Conservation (phyloP, 352 stramenopile genomes). For the Thraustotheca clavata region DNA sequence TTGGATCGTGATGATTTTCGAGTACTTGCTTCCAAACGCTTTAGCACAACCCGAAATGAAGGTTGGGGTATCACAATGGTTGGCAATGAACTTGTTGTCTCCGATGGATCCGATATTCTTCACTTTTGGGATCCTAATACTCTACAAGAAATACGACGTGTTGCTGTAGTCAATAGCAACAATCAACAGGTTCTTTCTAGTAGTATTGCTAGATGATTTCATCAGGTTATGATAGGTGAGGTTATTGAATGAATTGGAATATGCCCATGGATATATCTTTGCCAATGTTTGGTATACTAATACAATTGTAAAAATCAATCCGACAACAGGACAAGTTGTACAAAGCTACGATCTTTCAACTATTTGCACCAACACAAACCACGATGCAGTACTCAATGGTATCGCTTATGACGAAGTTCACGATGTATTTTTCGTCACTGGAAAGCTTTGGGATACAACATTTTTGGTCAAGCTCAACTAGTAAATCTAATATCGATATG, state of each 20-base stretch:
- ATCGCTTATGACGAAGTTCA: constrained; percentile 88
- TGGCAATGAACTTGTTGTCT: constrained; percentile 70
- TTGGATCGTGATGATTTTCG: constrained; percentile 49
- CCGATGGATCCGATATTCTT: constrained; percentile 83
- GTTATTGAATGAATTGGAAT: constrained; percentile 93
- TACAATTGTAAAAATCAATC: constrained; percentile 90
- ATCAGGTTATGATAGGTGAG: constrained; percentile 31
- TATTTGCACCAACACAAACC: constrained; percentile 29
- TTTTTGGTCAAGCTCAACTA: constrained; percentile 74
- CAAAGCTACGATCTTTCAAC: constrained; percentile 81
- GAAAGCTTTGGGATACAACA: constrained; percentile 88
- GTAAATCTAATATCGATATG: not conserved
- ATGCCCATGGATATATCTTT: constrained; percentile 87
- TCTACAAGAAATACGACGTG: constrained; percentile 54
- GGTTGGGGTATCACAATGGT: constrained; percentile 90
- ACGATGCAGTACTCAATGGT: constrained; percentile 86
- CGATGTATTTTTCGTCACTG: constrained; percentile 89
- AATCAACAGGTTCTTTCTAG: constrained; percentile 22
- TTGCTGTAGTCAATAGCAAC: constrained; percentile 47
- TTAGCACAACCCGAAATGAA: constrained; percentile 58
- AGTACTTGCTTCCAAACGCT: constrained; percentile 19
- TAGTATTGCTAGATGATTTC: not conserved
- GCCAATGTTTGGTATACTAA: constrained; percentile 94
- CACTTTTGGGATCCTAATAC: constrained; percentile 88
- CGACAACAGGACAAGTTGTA: constrained; percentile 66